Base-by-base conservation (phyloP, 1,284 basidiomycete species). In the Vanrija sp. region DNA sequence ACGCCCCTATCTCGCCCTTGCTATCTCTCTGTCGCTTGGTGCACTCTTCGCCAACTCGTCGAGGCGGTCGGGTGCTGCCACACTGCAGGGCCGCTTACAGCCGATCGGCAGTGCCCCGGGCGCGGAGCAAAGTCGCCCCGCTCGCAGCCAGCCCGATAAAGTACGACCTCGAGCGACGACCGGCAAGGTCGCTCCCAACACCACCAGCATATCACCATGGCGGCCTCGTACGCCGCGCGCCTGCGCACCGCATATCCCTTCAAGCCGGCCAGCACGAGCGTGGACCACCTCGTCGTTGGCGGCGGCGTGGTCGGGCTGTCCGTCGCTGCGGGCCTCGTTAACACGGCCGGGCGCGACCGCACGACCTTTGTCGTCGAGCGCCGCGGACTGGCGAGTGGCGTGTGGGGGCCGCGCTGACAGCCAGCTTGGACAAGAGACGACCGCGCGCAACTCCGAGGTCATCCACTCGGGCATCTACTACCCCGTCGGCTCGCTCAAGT, bases 371-470 rank as follows among this genome's bases (percentile, higher is more conserved):
- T 98, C 2, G 83, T 97, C 0, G 95, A 98, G 73, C 80, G 95
- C 62, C 86, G 90, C 72, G 71, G 72, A 4, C 76, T 78, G 48
- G 83, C 83, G 45, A 16, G 65, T 65, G 0, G 14, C 18, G 23
- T 3, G 44, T 7, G 1, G 8, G 1, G 15, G 3, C 12, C 10
- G 45, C 6, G 48, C 50, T 52, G 12, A 53, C 54, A 52, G 46
- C 49, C 49, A 73, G 69, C 58, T 74, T 2, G 91, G 91, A 2
- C 85, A 91, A 69, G 91, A 94, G 70, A 91, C 7, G 57, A 93
- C 90, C 71, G 92, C 92, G 39, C 85, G 95, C 19, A 97, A 97
- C 72, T 95, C 91, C 1, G 95, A 98, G 69, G 95, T 98, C 15
- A 88, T 97, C 43, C 94, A 97, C 77, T 90, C 91, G 58, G 62